Base-by-base conservation (phyloP, 106 monocot species). In the Acorus calamus region DNA sequence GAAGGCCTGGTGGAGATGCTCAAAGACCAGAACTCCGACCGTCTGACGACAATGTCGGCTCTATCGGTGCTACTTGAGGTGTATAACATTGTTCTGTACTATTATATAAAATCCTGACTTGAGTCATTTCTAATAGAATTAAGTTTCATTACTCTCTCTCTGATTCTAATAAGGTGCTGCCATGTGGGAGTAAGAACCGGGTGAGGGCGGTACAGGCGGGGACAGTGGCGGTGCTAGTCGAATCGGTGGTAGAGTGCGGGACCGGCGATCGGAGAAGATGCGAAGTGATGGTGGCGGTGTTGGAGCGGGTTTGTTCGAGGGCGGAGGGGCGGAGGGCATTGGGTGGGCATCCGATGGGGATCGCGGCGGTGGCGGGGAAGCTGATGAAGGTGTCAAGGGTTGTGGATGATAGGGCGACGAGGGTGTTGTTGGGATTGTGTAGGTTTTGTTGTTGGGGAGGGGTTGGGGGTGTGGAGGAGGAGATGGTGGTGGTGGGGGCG, bases 321-420 rank as follows among this genome's bases (percentile, higher is more conserved):
- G 82, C 77, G 3, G 77, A 82, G 61, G 82, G 81, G 42, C 42
- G 81, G 62, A 55, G 69, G 57, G 81, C 69, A 47, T 42, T 82
- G 61, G n/a, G 70, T 44, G 69, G 8, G 43, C 81, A 82, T 66
- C 52, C 70, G 49, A 74, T 77, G 2, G 81, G 77, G 9, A 58
- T 77, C 13, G 77, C 81, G 4, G 69, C 70, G 10, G 70, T 81
- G 60, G 63, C 64, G 8, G 76, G 50, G 50, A 81, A 81, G 60
- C 46, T 81, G n/a, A 62, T 78, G 47, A 50, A 41, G 52, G 73
- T 69, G 47, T 82, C 81, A 14, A 41, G 10, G 0, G 12, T 3
- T 2, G 78, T 62, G 6, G 66, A 69, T 41, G 71, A 49, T 56
- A 62, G 54, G 59, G 77, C 78, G 49, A 67, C 78, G 74, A 69